phyloP scores from a whole-genome alignment of 495 filamentous ascomycete genomes.

The Parathielavia hyrcaniae region DNA sequence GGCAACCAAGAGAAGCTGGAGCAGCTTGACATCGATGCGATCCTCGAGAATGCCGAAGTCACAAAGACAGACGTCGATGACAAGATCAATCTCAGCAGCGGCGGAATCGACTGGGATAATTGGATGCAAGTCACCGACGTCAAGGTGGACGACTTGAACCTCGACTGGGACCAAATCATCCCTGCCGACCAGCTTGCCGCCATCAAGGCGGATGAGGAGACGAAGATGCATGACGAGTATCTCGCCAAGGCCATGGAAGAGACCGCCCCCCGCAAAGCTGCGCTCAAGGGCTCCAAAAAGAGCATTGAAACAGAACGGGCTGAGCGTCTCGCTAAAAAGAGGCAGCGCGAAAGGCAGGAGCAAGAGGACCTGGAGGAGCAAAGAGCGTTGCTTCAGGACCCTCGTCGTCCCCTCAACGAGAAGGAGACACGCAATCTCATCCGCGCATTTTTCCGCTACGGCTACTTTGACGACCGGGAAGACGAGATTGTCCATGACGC shows the following conservation, averaged over 20 bases:
- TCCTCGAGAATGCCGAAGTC: slow-evolving; percentile 91
- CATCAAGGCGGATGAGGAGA: slow-evolving; percentile 82
- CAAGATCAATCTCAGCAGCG: slow-evolving; percentile 52
- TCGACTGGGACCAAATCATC: slow-evolving; percentile 95
- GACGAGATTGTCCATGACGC: slow-evolving; percentile 83
- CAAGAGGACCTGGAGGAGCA: slow-evolving; percentile 55
- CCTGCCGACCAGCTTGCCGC: slow-evolving; percentile 83
- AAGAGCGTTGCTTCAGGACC: slow-evolving; percentile 59
- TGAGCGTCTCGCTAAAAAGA: slow-evolving; percentile 87
- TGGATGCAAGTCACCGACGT: slow-evolving; percentile 93
- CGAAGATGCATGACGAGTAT: slow-evolving; percentile 73
- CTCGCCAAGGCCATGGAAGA: slow-evolving; percentile 76
- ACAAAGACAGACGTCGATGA: slow-evolving; percentile 83
- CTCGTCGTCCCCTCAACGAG: slow-evolving; percentile 75
- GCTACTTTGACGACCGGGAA: slow-evolving; percentile 75
- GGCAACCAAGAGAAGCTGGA: slow-evolving; percentile 94
- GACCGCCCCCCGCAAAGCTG: slow-evolving; percentile 74
- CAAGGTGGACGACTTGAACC: slow-evolving; percentile 76
- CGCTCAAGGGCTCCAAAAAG: slow-evolving; percentile 46
- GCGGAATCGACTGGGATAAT: slow-evolving; percentile 88
- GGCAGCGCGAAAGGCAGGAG: slow-evolving; percentile 68
- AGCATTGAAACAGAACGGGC: slow-evolving; percentile 68
- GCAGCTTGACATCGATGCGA: slow-evolving; percentile 96
- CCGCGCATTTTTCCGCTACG: slow-evolving; percentile 77
- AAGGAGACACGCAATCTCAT: slow-evolving; percentile 91